Percentiles rank a stretch among this genome's conserved stretches.
phyloP scores from a whole-genome alignment of 208 protist species.

The Phytomonas francai region DNA sequence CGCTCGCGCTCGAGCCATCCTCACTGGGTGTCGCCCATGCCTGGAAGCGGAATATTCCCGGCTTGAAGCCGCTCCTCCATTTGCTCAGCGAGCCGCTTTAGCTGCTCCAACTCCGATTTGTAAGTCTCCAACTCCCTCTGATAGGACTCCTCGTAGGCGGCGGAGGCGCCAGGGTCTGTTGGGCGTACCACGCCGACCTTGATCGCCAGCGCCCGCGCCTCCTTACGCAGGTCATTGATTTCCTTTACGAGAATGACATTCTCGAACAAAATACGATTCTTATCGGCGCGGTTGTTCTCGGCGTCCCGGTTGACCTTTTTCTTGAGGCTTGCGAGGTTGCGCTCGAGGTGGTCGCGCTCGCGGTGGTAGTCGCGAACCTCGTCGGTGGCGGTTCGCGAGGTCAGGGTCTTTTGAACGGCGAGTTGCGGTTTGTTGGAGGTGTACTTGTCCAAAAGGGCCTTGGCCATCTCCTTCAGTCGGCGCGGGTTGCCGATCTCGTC shows the following conservation, averaged over 20 bases:
- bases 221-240: constrained; percentile 95
- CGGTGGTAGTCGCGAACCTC: constrained; percentile 93
- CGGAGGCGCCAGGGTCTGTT: constrained; percentile 36
- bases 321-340: constrained; percentile 89
- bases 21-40: constrained; percentile 4
- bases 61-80: constrained; percentile 63
- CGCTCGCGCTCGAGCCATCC: not conserved
- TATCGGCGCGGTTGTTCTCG: constrained; percentile 88
- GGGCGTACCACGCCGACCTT: constrained; percentile 48
- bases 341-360: constrained; percentile 93
- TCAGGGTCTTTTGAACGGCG: constrained; percentile 1
- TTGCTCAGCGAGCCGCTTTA: constrained; percentile 51
- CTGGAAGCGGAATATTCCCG: constrained; percentile 54
- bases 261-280: constrained; percentile 90
- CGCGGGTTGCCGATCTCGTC: constrained; percentile 42
- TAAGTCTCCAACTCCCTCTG: constrained; percentile 84
- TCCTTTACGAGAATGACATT: constrained; percentile 94
- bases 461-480: constrained; percentile 88
- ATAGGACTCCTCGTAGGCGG: constrained; percentile 62
- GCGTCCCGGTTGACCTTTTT: constrained; percentile 91
- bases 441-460: constrained; percentile 90
- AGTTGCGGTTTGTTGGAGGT: constrained; percentile 33
- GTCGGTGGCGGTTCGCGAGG: constrained; percentile 75
- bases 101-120: constrained; percentile 66
- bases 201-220: constrained; percentile 82